phyloP scores from a whole-genome alignment of 2,329 filamentous ascomycete species.

The Dactylellina sp. region DNA sequence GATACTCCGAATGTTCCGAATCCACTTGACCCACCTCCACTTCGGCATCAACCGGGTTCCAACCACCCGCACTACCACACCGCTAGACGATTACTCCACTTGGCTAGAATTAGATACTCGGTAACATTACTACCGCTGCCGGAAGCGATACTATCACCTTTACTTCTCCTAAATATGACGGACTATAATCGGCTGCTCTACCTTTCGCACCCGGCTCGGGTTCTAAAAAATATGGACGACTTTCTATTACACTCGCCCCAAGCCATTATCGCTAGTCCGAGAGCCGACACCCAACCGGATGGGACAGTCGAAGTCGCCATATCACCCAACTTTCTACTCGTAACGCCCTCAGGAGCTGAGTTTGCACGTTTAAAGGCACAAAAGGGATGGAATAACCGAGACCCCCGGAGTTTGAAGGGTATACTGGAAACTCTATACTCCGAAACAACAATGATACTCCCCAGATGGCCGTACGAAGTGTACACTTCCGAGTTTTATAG shows the following conservation, averaged over 20 bases:
- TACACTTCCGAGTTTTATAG: slow-evolving; percentile 56
- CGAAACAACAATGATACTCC: slow-evolving; percentile 54
- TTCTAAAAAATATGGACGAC: slow-evolving; percentile 58
- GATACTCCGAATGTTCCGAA: slow-evolving; percentile 13
- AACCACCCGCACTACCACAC: slow-evolving; percentile 45
- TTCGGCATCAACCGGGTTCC: slow-evolving; percentile 4
- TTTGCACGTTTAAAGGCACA: slow-evolving; percentile 30
- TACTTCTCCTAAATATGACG: slow-evolving; percentile 57
- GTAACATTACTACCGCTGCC: slow-evolving; percentile 18
- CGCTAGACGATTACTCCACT: slow-evolving; percentile 55
- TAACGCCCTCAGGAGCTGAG: slow-evolving; percentile 52
- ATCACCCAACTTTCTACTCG: slow-evolving; percentile 53
- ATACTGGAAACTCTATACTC: slow-evolving; percentile 49
- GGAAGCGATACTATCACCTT: slow-evolving; percentile 32
- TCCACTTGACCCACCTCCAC: slow-evolving; percentile 26
- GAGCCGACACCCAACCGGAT: neutral
- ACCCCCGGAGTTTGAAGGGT: slow-evolving; percentile 3
- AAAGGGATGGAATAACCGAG: neutral
- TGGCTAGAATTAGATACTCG: slow-evolving; percentile 57
- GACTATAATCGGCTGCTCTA: slow-evolving; percentile 56
- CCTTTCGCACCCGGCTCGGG: slow-evolving; percentile 54
- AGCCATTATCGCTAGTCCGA: slow-evolving; percentile 31
- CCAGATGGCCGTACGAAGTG: slow-evolving; percentile 56
- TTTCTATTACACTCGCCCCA: slow-evolving; percentile 51
- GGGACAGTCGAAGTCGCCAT: neutral